Evolutionary conservation across 306 rosid species (phyloP).

Genomic region (Cucurbita maxima): DNA sequence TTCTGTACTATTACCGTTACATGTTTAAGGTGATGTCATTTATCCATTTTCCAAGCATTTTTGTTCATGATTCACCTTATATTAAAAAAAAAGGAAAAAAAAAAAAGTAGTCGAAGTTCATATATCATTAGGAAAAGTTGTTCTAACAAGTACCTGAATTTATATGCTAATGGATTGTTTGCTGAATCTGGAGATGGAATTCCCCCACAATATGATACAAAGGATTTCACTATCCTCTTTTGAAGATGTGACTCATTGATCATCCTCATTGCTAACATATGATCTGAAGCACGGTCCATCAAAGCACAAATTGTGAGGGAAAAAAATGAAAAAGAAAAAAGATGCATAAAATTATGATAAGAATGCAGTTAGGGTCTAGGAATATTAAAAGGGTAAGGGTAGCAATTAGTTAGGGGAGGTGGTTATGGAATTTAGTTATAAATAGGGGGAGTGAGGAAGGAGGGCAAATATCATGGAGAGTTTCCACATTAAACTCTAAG

Average conservation of each 20-base stretch:
- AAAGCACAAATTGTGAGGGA: not conserved
- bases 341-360: no score
- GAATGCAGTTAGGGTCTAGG: no score
- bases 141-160: conserved; percentile 60
- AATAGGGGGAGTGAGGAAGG: no score
- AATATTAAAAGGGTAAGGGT: no score
- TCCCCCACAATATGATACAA: conserved; percentile 86
- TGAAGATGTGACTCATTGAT: conserved; percentile 51
- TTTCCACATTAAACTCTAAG: not conserved
- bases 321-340: not conserved
- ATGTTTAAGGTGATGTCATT: not conserved
- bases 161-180: conserved; percentile 86
- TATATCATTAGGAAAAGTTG: not conserved
- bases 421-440: no score
- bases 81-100: no score
- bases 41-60: not conserved
- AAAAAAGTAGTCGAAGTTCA: not conserved
- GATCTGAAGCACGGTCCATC: conserved; percentile 39
- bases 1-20: not conserved
- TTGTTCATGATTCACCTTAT: not conserved
- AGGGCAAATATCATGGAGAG: not conserved
- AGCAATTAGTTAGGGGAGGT: no score
- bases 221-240: conserved; percentile 62
- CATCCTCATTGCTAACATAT: conserved; percentile 99
- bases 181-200: conserved; percentile 94